Evolutionary conservation across 495 filamentous ascomycete genomes (phyloP), one percentile per base, ranked within the genome.

Genomic region (Penicillium cataractarum): DNA sequence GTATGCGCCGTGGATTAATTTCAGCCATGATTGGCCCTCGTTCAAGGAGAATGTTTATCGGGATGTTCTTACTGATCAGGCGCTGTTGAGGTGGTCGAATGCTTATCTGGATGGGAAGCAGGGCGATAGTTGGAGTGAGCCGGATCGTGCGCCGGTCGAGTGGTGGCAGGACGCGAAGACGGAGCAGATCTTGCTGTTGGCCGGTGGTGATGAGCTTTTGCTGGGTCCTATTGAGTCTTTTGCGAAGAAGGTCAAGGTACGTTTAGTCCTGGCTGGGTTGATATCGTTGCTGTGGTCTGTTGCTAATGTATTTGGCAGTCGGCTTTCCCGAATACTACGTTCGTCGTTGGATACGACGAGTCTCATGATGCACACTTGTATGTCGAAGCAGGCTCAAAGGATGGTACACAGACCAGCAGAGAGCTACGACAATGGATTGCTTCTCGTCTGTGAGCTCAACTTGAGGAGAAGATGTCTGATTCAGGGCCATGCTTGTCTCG

Each of bases 101-200:
- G 63, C 69, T 19, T 89, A 87, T 69, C 61, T 87, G 24, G 75
- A 67, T 17, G 75, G 65, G 12, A 68, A 65, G 29, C 58, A 64
- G n/a, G 64, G 68, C 0, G 86, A 89, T 76, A 69, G 69, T 40
- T 90, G 87, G 74, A 86, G 76, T 63, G 77, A 89, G 74, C 81
- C 87, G 6, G 57, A 71, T 4, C 65, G 65, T 22, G 87, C 84
- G 13, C 74, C 78, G 3, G 57, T 64, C 8, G 78, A 79, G 33
- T 89, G 86, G 86, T 90, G 87, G 85, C 60, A 69, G 9, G 74
- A 73, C 29, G 73, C 59, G 7, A 74, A 76, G 55, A 81, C 83
- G 44, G 69, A 80, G 60, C 71, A 77, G 33, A 71, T 87, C 3
- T 53, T 87, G 58, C 66, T 89, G 52, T 73, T 80, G 52, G 84